Percentiles rank a stretch among this genome's conserved stretches.
These are phyloP conservation scores for Usnea hakonensis DNA, from an alignment of 495 filamentous ascomycete genomes.

Conservation along the genomic window DNA sequence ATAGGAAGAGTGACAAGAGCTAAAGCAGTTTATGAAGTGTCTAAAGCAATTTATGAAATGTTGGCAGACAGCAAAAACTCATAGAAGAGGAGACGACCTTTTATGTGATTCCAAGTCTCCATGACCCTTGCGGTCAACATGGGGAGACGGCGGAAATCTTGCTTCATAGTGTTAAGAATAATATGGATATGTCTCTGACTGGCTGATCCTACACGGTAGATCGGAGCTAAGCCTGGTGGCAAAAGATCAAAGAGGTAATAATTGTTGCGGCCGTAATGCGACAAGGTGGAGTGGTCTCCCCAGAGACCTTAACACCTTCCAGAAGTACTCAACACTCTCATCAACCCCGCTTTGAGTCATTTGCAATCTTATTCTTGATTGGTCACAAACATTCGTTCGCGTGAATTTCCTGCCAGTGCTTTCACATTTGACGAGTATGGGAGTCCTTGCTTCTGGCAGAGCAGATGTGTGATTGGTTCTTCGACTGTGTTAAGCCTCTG, in stretches of 20 bases:
- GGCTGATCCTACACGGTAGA: neutral
- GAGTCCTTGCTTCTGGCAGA: neutral
- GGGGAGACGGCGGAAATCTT: too few relatives aligned
- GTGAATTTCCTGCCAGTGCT: neutral
- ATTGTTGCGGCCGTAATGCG: neutral
- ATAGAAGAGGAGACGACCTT: too few relatives aligned
- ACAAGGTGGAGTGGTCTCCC: neutral
- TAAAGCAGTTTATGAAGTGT: too few relatives aligned
- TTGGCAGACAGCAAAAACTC: too few relatives aligned
- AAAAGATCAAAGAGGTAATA: neutral
- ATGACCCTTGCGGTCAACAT: too few relatives aligned
- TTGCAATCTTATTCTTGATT: neutral
- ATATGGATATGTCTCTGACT: neutral
- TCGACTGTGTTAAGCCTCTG: neutral
- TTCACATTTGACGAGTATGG: neutral
- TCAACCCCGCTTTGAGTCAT: neutral
- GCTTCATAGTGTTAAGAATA: too few relatives aligned
- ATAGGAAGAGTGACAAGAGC: neutral
- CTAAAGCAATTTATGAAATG: too few relatives aligned
- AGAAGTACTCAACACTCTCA: too few relatives aligned
- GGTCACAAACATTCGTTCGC: neutral
- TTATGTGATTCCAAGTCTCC: too few relatives aligned
- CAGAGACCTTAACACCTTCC: neutral
- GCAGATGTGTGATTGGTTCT: neutral
- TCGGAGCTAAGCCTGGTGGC: neutral